Base-by-base conservation (phyloP, 345 rosid genomes). In the Stellera chamaejasme region DNA sequence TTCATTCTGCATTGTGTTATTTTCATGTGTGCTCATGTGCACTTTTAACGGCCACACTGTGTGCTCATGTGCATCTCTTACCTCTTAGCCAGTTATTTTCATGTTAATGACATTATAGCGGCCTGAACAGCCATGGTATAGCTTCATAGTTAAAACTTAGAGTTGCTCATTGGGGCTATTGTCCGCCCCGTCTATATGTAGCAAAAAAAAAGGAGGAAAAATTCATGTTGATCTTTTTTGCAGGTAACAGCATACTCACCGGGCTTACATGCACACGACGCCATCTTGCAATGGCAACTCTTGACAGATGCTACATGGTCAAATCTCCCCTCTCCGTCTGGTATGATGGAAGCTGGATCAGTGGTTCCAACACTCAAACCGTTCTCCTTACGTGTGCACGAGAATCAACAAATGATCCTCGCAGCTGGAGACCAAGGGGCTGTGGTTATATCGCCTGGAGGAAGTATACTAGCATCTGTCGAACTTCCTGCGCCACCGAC, bases 361-460 rank as follows among this genome's bases (percentile, higher is more conserved):
- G 90, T 82, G 64, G 88, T 90, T 48, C 97, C 99, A 25, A 93
- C 99, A 25, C 71, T 90, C 46, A 87, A 83, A 75, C 75, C 90
- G 3, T 78, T 93, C 71, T 66, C 92, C 5, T 65, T 93, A 61
- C 88, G 87, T 2, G 45, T 71, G 27, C 96, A 80, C 52, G 96
- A 90, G 66, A 82, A 68, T 75, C 95, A 81, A 56, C 92, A 77
- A 56, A 82, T 87, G 91, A 82, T 93, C 70, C 92, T 93, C 10
- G 99, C 95, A 0, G 96, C 92, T 4, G 97, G 99, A 73, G 97
- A 93, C 65, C 92, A 93, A 69, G 86, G 70, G 26, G 96, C 90
- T 0, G 85, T 85, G 11, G 77, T 87, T 44, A 76, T 90, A 70
- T 93, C 99, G n/a, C 78, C 92, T 1, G 88, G 95, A 54, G 99